Conservation (phyloP, 1,284 basidiomycete species). For the Irpex sp. region DNA sequence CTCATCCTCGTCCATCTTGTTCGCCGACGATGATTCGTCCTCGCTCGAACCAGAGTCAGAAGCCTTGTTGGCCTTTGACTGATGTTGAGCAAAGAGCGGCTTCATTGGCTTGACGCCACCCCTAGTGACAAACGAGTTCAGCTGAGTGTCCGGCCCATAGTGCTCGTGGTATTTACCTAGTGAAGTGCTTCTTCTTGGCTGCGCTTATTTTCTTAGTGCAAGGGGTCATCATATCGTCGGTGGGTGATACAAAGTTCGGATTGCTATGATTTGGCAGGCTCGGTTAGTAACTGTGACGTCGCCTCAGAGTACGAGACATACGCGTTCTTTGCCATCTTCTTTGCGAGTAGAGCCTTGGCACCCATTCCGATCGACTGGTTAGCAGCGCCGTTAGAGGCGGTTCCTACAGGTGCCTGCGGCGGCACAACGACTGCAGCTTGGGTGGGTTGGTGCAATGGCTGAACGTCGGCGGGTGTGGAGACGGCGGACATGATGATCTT, state of each 20-base stretch:
- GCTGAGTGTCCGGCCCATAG: background rate
- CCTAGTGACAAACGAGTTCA: background rate
- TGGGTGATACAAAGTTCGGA: constrained; percentile 82
- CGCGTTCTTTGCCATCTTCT: constrained; percentile 83
- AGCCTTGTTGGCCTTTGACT: constrained; percentile 31
- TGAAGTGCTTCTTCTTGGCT: constrained; percentile 89
- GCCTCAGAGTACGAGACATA: constrained; percentile 35
- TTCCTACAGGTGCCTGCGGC: constrained; percentile 77
- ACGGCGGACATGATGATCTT: constrained; percentile 49
- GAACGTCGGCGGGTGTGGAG: constrained; percentile 62
- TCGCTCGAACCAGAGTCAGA: constrained; percentile 30
- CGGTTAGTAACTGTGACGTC: background rate
- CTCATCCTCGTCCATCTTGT: constrained; percentile 27
- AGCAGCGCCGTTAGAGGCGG: constrained; percentile 44
- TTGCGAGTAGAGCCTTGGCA: constrained; percentile 82
- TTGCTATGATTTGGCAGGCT: constrained; percentile 48
- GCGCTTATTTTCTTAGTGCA: constrained; percentile 85
- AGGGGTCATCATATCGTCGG: constrained; percentile 91
- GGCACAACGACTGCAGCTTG: constrained; percentile 76
- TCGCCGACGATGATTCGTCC: constrained; percentile 23
- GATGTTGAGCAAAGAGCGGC: constrained; percentile 43
- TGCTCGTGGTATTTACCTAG: constrained; percentile 54
- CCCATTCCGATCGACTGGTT: constrained; percentile 73
- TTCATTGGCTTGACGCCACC: constrained; percentile 54
- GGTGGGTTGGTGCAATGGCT: constrained; percentile 81